Base-by-base conservation (phyloP, 176 grass and related monocot genomes). In the Thinopyrum elongatum region DNA sequence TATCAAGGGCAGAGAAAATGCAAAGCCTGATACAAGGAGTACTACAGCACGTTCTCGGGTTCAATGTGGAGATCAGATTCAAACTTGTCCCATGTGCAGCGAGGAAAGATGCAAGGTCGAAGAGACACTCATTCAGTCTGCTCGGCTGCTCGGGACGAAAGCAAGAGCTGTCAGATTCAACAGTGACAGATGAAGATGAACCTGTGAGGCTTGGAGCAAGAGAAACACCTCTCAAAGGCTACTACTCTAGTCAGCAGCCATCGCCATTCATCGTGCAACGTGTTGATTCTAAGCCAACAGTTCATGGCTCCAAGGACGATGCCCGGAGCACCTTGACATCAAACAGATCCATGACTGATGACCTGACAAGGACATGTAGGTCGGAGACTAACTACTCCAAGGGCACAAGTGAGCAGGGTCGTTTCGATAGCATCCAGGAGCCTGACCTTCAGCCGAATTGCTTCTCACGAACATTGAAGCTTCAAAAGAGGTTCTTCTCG, bases 141-240 rank as follows among this genome's bases (percentile, higher is more conserved):
- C 86, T 99, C 61, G 95, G 85, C 77, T 99, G 97, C 87, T 98
- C 96, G 79, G 96, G 96, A 25, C 78, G 92, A 82, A 93, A 94
- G 88, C 90, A 99, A 92, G 92, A 94, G 82, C 35, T 91, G 22
- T 96, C 94, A 89, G 90, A 92, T 85, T 98, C 96, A 13, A 44
- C 89, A 61, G 70, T 89, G 69, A 89, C 87, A 15, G 91, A 94
- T 58, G 90, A 91, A 41, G 82, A 83, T 46, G 91, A 95, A 78
- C 38, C 41, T 77, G 88, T 80, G 22, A 93, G 68, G 39, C 85
- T 70, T 82, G 78, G 66, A 72, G 82, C 51, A 72, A 85, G 89
- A 83, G 89, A 91, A 84, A 92, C 86, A 75, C 89, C 89, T 6
- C 82, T 87, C 65, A 95, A 85, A 90, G 87, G 84, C 59, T 94